Base-by-base conservation (phyloP, 139 green algal species). In the Chlamydomonas incerta region DNA sequence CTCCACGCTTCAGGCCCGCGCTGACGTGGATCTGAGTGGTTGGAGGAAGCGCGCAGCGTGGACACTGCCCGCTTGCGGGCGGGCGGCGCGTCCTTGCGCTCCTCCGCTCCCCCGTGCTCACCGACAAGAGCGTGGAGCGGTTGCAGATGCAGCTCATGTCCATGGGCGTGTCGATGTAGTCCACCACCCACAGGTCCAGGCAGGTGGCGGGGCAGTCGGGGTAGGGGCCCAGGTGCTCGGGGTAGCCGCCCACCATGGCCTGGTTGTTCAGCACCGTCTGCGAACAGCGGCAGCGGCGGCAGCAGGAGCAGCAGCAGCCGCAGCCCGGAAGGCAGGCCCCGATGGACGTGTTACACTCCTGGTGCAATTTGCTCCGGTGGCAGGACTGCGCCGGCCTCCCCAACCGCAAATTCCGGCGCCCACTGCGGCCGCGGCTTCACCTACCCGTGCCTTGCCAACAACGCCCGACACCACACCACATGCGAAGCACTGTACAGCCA, bases 141-240 rank as follows among this genome's bases (percentile, higher is more conserved):
- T 82, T 24, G 74, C 74, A 82, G 3, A 72, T 5, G 74, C 74
- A 82, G 14, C 34, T 35, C 20, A 31, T 14, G 58, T 28, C 14
- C 35, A 34, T 58, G 14, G 74, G 74, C 33, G 68, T 50, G 17
- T 77, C 67, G 4, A 85, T 68, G 66, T 77, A 85, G 66, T 85
- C 50, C 0, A 85, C 33, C 31, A 58, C 24, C 66, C 66, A 85
- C 62, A 85, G 50, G 66, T 85, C 67, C 2, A 85, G n/a, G 55
- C 80, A 85, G 9, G 33, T 57, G 31, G 66, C 31, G 50, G 80
- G 80, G 80, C 80, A 85, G 33, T 75, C 67, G 3, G 80, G 80
- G 80, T 70, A 85, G n/a, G n/a, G 34, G 13, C 50, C 72, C 28
- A 20, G 15, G 2, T 31, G 73, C 31, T 23, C 18, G 3, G 52